Conservation (phyloP, 2,329 filamentous ascomycete species). For the Cytospora chrysosperma region DNA sequence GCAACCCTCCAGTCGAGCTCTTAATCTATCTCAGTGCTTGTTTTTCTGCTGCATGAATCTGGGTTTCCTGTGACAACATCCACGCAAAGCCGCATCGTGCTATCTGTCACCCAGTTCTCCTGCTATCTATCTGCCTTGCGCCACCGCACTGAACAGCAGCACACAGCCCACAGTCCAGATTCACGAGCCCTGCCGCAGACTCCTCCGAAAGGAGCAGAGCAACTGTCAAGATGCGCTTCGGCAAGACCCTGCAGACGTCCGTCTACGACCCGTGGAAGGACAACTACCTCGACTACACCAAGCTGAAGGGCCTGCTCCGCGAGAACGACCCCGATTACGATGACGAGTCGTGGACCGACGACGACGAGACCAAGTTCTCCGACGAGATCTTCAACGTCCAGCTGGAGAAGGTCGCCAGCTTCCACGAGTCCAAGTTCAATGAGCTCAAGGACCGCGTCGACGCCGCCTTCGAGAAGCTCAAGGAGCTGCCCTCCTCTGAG, state of each 20-base stretch:
- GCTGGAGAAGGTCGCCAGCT: constrained; percentile 89
- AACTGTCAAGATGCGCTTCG: constrained; percentile 75
- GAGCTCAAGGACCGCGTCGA: constrained; percentile 55
- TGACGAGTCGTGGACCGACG: constrained; percentile 77
- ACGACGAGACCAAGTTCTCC: constrained; percentile 90
- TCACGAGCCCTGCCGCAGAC: not conserved
- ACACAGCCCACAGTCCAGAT: not conserved
- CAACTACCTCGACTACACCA: constrained; percentile 93
- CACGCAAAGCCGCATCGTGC: not conserved
- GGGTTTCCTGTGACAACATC: not conserved
- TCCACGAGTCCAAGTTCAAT: constrained; percentile 77
- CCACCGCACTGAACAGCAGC: not conserved
- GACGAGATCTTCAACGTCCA: constrained; percentile 94
- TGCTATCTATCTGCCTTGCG: not conserved
- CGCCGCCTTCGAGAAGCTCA: constrained; percentile 65
- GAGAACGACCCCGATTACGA: constrained; percentile 67
- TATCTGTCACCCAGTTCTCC: too few species aligned
- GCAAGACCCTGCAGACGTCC: constrained; percentile 77
- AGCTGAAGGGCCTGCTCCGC: constrained; percentile 84
- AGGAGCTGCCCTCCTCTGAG: constrained; percentile 71
- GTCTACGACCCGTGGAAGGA: constrained; percentile 86
- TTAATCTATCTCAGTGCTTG: not conserved
- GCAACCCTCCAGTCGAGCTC: not conserved
- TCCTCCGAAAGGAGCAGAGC: not conserved
- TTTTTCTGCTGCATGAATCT: not conserved